Conservation (phyloP, 2,329 filamentous ascomycete genomes). For the Saccharata proteae region DNA sequence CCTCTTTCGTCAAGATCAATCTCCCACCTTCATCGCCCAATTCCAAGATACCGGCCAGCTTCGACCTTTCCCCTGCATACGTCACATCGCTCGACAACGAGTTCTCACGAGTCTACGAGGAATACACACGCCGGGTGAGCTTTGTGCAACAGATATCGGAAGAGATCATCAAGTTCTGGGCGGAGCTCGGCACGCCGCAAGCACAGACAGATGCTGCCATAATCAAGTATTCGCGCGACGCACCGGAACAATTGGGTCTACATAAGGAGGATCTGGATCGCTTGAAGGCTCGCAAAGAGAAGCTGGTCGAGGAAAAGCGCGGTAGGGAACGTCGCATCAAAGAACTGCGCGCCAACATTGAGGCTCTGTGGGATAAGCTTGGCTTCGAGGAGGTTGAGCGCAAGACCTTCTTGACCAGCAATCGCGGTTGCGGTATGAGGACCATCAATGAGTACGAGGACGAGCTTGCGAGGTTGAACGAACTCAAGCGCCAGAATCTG, state of each 20-base stretch:
- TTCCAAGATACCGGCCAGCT: conserved; percentile 64
- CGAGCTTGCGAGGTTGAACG: conserved; percentile 73
- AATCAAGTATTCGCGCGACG: conserved; percentile 77
- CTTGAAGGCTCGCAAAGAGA: conserved; percentile 64
- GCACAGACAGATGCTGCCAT: conserved; percentile 81
- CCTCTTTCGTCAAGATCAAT: conserved; percentile 72
- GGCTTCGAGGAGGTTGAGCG: conserved; percentile 72
- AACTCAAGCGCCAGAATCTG: conserved; percentile 88
- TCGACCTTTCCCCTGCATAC: conserved; percentile 86
- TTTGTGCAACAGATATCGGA: conserved; percentile 65
- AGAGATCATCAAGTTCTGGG: conserved; percentile 89
- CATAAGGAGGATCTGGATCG: conserved; percentile 74
- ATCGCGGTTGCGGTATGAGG: conserved; percentile 80
- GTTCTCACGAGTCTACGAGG: conserved; percentile 90
- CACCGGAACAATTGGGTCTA: conserved; percentile 86
- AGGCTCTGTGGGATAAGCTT: conserved; percentile 78
- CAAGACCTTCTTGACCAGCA: conserved; percentile 72
- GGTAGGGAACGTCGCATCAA: conserved; percentile 64
- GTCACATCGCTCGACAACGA: conserved; percentile 78
- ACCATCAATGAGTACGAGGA: conserved; percentile 95
- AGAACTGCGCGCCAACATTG: conserved; percentile 67
- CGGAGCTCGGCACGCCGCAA: conserved; percentile 86
- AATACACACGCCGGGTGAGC: conserved; percentile 74
- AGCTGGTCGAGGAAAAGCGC: conserved; percentile 78
- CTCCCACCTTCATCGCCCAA: conserved; percentile 73